Base-by-base conservation (phyloP, 495 filamentous ascomycete genomes). In the Trichoderma orchidacearum region DNA sequence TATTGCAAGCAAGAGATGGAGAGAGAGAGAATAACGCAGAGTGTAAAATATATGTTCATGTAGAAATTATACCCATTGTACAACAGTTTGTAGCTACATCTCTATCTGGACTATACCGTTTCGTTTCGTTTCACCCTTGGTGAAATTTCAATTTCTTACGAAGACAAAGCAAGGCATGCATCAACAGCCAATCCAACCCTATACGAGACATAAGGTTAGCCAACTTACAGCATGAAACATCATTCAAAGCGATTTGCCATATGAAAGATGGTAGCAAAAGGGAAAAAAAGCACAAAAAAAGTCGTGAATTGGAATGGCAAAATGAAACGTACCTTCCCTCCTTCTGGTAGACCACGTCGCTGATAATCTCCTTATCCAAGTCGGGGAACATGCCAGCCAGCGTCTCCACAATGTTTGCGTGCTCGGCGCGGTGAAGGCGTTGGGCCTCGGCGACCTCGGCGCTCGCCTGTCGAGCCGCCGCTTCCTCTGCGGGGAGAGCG, bases 301-400 rank as follows among this genome's bases (percentile, higher is more conserved):
- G n/a, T n/a, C n/a, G n/a, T n/a, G n/a, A n/a, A n/a, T n/a, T n/a
- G n/a, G n/a, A 58, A 21, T 59, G 36, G 50, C 23, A 30, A 30
- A 11, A 56, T 32, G n/a, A 15, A 53, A 77, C 88, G 74, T 67
- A 91, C 89, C 89, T 82, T 62, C 91, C 91, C 67, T 95, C 83
- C 69, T 96, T 94, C 72, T 87, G 80, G 68, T 89, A 81, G 21
- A 95, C 90, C 55, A 96, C 91, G 72, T 96, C 91, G 60, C 89
- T 89, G 64, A 96, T 95, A 30, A 96, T 78, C 27, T 96, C 91
- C 64, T 81, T 79, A 66, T 96, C 91, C 27, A 96, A 72, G 65
- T 89, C 85, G 7, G 91, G 91, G 64, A 96, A 96, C 90, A 96
- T 95, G 52, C 87, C 85, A 18, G 86, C 83, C 38, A 96, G 71